These are phyloP conservation scores for Amylocystis lapponica DNA, from an alignment of 768 basidiomycete genomes.

Conservation along the genomic window DNA sequence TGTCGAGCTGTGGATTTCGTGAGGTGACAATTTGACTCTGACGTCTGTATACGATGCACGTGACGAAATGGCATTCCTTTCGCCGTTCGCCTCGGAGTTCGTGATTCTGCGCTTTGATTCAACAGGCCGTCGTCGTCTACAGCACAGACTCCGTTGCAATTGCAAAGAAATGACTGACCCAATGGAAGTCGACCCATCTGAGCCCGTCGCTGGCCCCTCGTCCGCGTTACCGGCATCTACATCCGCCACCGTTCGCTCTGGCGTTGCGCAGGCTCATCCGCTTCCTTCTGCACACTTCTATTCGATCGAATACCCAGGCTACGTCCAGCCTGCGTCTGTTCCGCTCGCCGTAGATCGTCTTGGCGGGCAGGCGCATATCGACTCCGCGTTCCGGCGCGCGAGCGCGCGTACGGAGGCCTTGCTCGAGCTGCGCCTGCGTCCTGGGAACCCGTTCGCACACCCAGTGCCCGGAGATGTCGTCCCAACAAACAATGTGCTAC, in stretches of 20 bases:
- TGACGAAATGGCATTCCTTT: too few relatives aligned
- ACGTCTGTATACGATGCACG: too few relatives aligned
- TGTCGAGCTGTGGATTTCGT: too few relatives aligned
- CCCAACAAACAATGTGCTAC: conserved; percentile 70
- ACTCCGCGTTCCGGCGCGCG: conserved; percentile 70
- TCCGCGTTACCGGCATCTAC: neutral
- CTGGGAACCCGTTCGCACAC: conserved; percentile 74
- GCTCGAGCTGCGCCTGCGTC: conserved; percentile 73
- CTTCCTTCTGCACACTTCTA: conserved; percentile 61
- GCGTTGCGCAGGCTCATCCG: conserved; percentile 33
- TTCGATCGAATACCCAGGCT: conserved; percentile 89
- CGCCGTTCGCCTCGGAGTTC: too few relatives aligned
- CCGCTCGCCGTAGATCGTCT: conserved; percentile 57
- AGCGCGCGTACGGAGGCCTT: conserved; percentile 56
- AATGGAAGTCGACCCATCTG: neutral
- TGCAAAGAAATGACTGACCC: too few relatives aligned
- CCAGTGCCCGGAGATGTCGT: conserved; percentile 80
- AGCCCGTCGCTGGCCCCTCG: neutral
- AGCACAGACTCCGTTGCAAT: too few relatives aligned
- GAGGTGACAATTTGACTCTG: too few relatives aligned
- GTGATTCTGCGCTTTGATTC: too few relatives aligned
- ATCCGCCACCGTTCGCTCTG: too few relatives aligned
- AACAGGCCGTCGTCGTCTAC: too few relatives aligned
- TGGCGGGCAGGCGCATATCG: conserved; percentile 65
- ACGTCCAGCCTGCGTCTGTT: conserved; percentile 59